phyloP scores from a whole-genome alignment of 352 stramenopile species.

The Globisporangium barbulae region DNA sequence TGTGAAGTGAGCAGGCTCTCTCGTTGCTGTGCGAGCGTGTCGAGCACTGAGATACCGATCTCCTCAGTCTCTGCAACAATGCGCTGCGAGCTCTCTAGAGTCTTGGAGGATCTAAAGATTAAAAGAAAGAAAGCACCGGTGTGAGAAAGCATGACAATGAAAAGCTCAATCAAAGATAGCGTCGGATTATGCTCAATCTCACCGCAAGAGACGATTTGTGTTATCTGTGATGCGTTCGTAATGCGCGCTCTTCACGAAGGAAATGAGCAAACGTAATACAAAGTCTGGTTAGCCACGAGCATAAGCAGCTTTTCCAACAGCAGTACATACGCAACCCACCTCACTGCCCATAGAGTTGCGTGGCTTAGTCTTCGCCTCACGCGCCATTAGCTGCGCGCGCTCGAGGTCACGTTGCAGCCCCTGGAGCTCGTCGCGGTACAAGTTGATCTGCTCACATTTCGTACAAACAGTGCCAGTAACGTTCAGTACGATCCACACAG shows the following conservation, averaged over 20 bases:
- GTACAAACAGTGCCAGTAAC: neutral
- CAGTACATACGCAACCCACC: conserved; percentile 15
- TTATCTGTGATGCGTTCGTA: conserved; percentile 68
- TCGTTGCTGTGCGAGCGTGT: conserved; percentile 64
- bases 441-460: conserved; percentile 37
- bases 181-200: neutral
- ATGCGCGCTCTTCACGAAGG: conserved; percentile 37
- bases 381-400: conserved; percentile 63
- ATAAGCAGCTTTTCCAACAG: neutral
- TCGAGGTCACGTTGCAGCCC: conserved; percentile 68
- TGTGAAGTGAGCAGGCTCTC: conserved; percentile 66
- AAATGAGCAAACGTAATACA: neutral
- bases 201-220: conserved; percentile 64
- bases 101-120: conserved; percentile 45
- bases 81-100: conserved; percentile 62
- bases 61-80: conserved; percentile 65
- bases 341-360: conserved; percentile 23
- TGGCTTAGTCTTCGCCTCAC: conserved; percentile 34
- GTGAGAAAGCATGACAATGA: neutral
- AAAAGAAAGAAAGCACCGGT: neutral
- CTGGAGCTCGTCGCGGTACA: conserved; percentile 71
- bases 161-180: neutral
- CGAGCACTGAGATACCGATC: conserved; percentile 67
- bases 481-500: neutral
- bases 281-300: neutral